phyloP scores from a whole-genome alignment of 257 asterid genomes.

The Petunia axillaris region DNA sequence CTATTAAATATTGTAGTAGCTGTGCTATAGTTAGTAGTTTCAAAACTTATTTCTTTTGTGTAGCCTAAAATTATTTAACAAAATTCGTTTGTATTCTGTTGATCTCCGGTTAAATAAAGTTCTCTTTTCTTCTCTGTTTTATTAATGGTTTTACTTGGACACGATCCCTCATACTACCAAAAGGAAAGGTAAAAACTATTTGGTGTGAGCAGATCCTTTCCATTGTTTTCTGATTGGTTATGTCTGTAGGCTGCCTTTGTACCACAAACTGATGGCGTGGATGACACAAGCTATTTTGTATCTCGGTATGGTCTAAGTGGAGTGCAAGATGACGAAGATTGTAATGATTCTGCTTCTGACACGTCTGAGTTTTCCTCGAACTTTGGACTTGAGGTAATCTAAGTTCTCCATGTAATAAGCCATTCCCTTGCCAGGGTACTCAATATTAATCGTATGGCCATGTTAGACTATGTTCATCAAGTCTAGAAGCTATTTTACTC shows the following conservation, averaged over 20 bases:
- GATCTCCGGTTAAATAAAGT: constrained; percentile 15
- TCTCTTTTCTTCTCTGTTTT: background rate
- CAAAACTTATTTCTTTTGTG: background rate
- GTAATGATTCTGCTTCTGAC: constrained; percentile 61
- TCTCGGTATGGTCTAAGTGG: constrained; percentile 66
- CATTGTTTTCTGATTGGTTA: constrained; percentile 31
- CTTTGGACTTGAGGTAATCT: constrained; percentile 61
- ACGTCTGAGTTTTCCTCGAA: constrained; percentile 54
- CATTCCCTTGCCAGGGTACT: constrained; percentile 20
- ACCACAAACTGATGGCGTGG: constrained; percentile 80
- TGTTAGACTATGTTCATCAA: background rate
- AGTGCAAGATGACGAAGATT: constrained; percentile 55
- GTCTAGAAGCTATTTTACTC: background rate
- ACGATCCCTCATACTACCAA: background rate
- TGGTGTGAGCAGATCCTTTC: constrained; percentile 24
- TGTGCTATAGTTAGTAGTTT: constrained; percentile 5
- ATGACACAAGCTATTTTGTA: constrained; percentile 92
- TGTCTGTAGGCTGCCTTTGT: constrained; percentile 84
- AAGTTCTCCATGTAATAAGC: background rate
- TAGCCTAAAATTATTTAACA: background rate
- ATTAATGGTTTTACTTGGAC: constrained; percentile 16
- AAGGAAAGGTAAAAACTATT: background rate
- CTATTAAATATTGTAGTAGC: background rate
- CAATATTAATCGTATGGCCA: background rate
- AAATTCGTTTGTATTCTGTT: background rate